These are phyloP conservation scores for Lignosus rhinocerotis DNA, from an alignment of 1,284 basidiomycete species.

Conservation along the genomic window DNA sequence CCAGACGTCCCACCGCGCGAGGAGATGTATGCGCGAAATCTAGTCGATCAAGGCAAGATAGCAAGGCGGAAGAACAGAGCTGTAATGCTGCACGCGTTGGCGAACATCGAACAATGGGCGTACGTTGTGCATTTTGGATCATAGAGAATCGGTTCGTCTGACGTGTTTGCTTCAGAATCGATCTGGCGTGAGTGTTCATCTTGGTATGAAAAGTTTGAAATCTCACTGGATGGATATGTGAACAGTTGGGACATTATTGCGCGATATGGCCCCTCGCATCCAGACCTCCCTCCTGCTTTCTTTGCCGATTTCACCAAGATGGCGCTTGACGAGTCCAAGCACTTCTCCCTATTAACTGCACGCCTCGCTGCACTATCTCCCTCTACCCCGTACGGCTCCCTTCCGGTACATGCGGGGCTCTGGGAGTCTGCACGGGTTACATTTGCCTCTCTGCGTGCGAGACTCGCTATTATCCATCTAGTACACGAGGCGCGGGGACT, in stretches of 20 bases:
- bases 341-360: conserved; percentile 63
- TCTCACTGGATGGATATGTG: not conserved
- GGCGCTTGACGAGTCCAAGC: conserved; percentile 86
- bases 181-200: conserved; percentile 59
- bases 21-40: conserved; percentile 49
- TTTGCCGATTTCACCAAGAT: conserved; percentile 81
- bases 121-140: conserved; percentile 40
- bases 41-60: conserved; percentile 64
- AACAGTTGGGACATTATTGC: conserved; percentile 78
- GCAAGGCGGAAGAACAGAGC: conserved; percentile 69
- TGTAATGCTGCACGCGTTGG: conserved; percentile 79
- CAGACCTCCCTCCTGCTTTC: conserved; percentile 68
- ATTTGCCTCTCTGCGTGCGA: conserved; percentile 67
- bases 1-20: conserved; percentile 74
- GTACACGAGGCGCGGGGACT: conserved; percentile 89
- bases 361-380: conserved; percentile 65
- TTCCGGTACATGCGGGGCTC: conserved; percentile 75
- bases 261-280: conserved; percentile 65
- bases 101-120: conserved; percentile 94
- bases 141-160: not conserved
- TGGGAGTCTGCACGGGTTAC: conserved; percentile 85
- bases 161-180: conserved; percentile 50
- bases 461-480: conserved; percentile 87
- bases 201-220: not conserved
- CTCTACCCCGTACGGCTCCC: conserved; percentile 73